phyloP scores from a whole-genome alignment of 352 stramenopile species.

The Aphanomyces cochlioides region DNA sequence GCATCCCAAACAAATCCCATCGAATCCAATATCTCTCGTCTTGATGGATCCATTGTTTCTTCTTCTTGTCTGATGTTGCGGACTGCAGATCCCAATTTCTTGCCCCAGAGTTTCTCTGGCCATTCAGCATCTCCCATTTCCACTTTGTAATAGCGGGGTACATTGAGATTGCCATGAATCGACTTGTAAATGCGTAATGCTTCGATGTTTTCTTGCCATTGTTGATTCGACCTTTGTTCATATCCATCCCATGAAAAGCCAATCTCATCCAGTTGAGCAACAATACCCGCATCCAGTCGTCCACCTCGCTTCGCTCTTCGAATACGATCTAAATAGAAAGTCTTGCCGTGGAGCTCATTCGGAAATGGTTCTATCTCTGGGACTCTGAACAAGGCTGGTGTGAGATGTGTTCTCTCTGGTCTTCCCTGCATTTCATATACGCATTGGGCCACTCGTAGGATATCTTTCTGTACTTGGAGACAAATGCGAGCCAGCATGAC shows the following conservation, averaged over 20 bases:
- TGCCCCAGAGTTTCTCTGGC: not conserved
- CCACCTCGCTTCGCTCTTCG: too few relatives aligned
- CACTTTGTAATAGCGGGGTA: not conserved
- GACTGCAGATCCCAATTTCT: not conserved
- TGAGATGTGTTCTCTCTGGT: not conserved
- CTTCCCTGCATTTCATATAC: not conserved
- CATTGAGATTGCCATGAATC: constrained; percentile 14
- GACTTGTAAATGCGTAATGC: constrained; percentile 3
- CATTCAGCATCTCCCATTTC: not conserved
- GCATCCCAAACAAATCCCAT: constrained; percentile 18
- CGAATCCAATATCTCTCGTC: not conserved
- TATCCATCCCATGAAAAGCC: not conserved
- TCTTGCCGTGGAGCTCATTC: not conserved
- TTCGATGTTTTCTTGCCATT: too few relatives aligned
- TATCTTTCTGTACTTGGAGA: too few relatives aligned
- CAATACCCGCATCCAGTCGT: too few relatives aligned
- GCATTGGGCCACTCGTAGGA: not conserved
- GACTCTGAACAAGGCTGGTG: not conserved
- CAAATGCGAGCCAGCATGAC: too few relatives aligned
- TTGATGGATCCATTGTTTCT: not conserved
- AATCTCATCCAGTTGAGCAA: too few relatives aligned
- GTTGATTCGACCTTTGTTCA: too few relatives aligned
- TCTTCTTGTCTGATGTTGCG: not conserved
- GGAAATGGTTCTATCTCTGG: not conserved
- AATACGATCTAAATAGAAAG: not conserved